Evolutionary conservation across 2,329 filamentous ascomycete genomes (phyloP).

Genomic region (Alternaria sp.): DNA sequence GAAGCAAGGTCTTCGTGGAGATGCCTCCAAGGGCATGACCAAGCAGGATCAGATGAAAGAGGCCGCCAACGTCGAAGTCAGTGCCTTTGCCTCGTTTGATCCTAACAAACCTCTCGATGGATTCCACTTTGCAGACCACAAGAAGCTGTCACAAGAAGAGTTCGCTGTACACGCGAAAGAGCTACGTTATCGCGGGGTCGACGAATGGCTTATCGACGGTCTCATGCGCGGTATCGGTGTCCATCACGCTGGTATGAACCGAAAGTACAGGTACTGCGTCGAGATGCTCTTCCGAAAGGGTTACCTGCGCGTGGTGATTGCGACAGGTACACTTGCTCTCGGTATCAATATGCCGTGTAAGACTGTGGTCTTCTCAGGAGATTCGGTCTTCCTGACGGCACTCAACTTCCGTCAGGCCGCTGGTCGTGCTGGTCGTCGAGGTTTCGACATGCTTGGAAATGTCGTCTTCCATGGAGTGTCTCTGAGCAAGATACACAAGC

Average conservation of each 20-base stretch:
- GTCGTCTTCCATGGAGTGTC: constrained; percentile 77
- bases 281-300: constrained; percentile 79
- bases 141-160: constrained; percentile 66
- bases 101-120: constrained; percentile 68
- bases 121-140: constrained; percentile 72
- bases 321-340: constrained; percentile 77
- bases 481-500: constrained; percentile 67
- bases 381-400: constrained; percentile 75
- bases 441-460: constrained; percentile 82
- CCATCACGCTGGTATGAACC: constrained; percentile 82
- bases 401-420: constrained; percentile 80
- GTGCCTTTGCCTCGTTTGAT: constrained; percentile 70
- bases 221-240: constrained; percentile 75
- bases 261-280: constrained; percentile 75
- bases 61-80: constrained; percentile 63
- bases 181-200: constrained; percentile 62
- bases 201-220: constrained; percentile 65
- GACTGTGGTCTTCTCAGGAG: constrained; percentile 78
- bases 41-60: constrained; percentile 68
- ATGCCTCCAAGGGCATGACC: constrained; percentile 57
- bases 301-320: constrained; percentile 74
- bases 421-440: constrained; percentile 79
- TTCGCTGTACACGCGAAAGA: constrained; percentile 64
- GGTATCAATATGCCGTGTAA: constrained; percentile 80
- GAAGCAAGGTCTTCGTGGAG: constrained; percentile 57